phyloP scores from a whole-genome alignment of 2,329 filamentous ascomycete genomes.

The Colletotrichum sp. region DNA sequence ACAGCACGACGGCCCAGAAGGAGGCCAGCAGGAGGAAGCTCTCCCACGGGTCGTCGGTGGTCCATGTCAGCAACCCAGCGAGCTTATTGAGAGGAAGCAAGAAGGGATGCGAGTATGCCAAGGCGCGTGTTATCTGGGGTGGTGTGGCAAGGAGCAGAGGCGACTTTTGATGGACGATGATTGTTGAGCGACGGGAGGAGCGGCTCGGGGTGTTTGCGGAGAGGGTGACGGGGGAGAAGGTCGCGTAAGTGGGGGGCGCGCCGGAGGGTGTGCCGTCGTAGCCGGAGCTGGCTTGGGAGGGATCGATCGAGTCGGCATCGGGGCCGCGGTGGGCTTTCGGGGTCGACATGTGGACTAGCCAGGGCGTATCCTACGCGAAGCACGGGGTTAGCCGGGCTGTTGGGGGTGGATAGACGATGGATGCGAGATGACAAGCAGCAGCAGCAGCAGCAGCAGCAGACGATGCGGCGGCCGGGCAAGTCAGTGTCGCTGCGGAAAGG shows the following conservation, averaged over 20 bases:
- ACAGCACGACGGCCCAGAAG: slow-evolving; percentile 88
- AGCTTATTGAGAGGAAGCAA: slow-evolving; percentile 87
- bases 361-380: slow-evolving; percentile 46
- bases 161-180: slow-evolving; percentile 96
- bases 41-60: slow-evolving; percentile 92
- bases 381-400: slow-evolving; percentile 23
- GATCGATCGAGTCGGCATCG: slow-evolving; percentile 33
- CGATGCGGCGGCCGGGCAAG: neutral
- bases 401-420: neutral
- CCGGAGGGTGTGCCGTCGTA: slow-evolving; percentile 40
- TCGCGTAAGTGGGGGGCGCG: slow-evolving; percentile 77
- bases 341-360: slow-evolving; percentile 59
- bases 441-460: neutral
- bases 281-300: slow-evolving; percentile 36
- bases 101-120: slow-evolving; percentile 96
- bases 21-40: slow-evolving; percentile 86
- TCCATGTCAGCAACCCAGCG: slow-evolving; percentile 90
- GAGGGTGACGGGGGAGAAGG: slow-evolving; percentile 86
- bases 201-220: slow-evolving; percentile 67
- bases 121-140: slow-evolving; percentile 89
- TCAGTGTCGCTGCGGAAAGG: neutral
- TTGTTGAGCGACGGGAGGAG: slow-evolving; percentile 78
- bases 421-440: neutral
- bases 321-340: slow-evolving; percentile 44
- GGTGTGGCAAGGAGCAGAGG: slow-evolving; percentile 92